These are phyloP conservation scores for Cerrena zonata DNA, from an alignment of 1,284 basidiomycete genomes.

Conservation along the genomic window DNA sequence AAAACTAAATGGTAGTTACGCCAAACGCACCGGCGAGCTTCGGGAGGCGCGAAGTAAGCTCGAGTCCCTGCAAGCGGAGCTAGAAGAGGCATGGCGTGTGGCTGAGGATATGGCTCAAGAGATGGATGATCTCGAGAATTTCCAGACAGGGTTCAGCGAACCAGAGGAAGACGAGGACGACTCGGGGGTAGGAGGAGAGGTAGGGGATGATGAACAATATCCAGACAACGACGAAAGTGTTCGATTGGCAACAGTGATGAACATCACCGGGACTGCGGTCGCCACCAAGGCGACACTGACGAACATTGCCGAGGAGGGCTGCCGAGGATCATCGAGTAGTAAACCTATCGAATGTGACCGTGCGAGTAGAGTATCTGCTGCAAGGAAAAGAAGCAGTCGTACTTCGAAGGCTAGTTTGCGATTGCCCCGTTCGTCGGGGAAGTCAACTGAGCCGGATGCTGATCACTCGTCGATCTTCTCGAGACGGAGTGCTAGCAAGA, in stretches of 20 bases:
- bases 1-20: conserved; percentile 71
- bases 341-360: conserved; percentile 13
- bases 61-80: conserved; percentile 54
- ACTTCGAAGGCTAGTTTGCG: conserved; percentile 56
- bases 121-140: conserved; percentile 48
- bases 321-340: neutral
- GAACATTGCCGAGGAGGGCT: conserved; percentile 12
- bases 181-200: conserved; percentile 33
- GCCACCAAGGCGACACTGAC: conserved; percentile 28
- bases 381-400: conserved; percentile 52
- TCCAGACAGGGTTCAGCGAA: conserved; percentile 24
- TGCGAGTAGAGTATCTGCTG: conserved; percentile 44
- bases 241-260: conserved; percentile 26
- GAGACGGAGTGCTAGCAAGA: conserved; percentile 18
- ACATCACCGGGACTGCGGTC: conserved; percentile 30
- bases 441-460: conserved; percentile 6
- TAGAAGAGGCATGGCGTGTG: conserved; percentile 76
- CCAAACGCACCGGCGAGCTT: conserved; percentile 55
- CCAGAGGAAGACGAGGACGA: conserved; percentile 28
- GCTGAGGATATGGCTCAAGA: conserved; percentile 67
- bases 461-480: conserved; percentile 13
- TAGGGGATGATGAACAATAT: conserved; percentile 4
- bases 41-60: conserved; percentile 41
- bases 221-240: conserved; percentile 19
- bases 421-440: conserved; percentile 34